phyloP scores from a whole-genome alignment of 2,329 filamentous ascomycete species.

The Zopfia rhizophila region DNA sequence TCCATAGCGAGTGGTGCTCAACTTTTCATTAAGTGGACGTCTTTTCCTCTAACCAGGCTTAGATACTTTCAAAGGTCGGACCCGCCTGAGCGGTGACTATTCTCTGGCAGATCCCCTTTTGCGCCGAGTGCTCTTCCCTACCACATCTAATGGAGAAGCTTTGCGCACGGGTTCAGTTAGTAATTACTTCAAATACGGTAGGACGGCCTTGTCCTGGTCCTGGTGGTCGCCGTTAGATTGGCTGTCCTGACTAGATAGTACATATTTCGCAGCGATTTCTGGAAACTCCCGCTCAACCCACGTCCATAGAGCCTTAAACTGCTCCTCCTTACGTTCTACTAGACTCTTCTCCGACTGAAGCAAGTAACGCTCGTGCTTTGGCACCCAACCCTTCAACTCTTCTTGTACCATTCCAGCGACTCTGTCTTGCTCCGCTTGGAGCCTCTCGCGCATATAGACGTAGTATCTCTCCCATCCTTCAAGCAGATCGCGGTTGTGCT shows the following conservation, averaged over 20 bases:
- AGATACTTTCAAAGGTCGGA: constrained; percentile 12
- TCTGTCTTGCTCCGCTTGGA: constrained; percentile 6
- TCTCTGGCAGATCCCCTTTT: constrained; percentile 5
- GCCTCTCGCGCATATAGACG: constrained; percentile 9
- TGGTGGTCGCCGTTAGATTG: constrained; percentile 4
- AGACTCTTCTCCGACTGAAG: constrained; percentile 1
- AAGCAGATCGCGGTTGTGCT: constrained; percentile 11
- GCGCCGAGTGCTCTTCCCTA: constrained; percentile 5
- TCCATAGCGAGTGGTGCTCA: constrained; percentile 6
- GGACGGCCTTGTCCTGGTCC: constrained; percentile 5
- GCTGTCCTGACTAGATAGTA: constrained; percentile 7
- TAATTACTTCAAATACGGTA: constrained; percentile 5
- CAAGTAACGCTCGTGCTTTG: too few species aligned
- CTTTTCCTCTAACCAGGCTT: constrained; percentile 9
- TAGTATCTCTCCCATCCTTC: constrained; percentile 11
- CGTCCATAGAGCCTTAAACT: constrained; percentile 4
- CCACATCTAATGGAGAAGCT: constrained; percentile 3
- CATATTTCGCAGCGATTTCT: constrained; percentile 8
- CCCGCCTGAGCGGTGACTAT: constrained; percentile 9
- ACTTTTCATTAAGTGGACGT: constrained; percentile 10
- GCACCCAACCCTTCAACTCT: not conserved
- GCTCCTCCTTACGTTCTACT: too few species aligned
- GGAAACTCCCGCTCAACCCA: constrained; percentile 12
- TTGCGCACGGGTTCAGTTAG: constrained; percentile 4
- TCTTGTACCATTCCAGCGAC: not conserved